Conservation (phyloP, 495 filamentous ascomycete genomes). For the Podospora tetraspora region DNA sequence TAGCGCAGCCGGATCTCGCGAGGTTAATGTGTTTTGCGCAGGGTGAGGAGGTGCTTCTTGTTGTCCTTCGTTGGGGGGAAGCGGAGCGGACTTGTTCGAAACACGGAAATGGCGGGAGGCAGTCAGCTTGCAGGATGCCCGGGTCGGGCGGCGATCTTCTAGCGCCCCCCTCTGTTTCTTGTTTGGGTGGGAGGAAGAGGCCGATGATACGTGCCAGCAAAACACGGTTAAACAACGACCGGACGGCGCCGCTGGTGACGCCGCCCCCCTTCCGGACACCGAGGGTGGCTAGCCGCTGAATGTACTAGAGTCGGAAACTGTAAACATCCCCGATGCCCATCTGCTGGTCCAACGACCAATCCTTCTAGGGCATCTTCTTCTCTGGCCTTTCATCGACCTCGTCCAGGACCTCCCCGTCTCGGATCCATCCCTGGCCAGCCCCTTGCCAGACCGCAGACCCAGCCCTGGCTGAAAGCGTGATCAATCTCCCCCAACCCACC, state of each 20-base stretch:
- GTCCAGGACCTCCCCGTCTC: background rate
- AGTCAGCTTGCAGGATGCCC: background rate
- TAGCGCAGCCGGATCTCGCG: background rate
- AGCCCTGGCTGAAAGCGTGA: background rate
- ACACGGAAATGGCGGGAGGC: conserved; percentile 6
- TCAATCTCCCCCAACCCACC: background rate
- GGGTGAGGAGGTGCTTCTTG: background rate
- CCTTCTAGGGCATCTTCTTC: background rate
- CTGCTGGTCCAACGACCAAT: background rate
- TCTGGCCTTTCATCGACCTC: background rate
- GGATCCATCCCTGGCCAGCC: background rate
- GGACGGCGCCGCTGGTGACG: background rate
- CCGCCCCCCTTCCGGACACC: background rate
- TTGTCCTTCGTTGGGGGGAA: no score
- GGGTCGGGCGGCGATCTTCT: conserved; percentile 6
- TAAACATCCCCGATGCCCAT: background rate
- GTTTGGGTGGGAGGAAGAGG: conserved; percentile 3
- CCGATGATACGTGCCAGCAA: conserved; percentile 17
- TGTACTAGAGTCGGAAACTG: background rate
- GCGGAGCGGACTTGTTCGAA: background rate
- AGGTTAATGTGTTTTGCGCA: background rate
- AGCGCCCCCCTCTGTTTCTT: background rate
- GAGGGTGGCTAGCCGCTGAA: background rate
- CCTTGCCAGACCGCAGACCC: background rate
- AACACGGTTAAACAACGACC: conserved; percentile 9